Percentiles rank a stretch among this genome's conserved stretches.
Conservation (phyloP, 108 stramenopile genomes). For the Mediolabrus comicus region DNA sequence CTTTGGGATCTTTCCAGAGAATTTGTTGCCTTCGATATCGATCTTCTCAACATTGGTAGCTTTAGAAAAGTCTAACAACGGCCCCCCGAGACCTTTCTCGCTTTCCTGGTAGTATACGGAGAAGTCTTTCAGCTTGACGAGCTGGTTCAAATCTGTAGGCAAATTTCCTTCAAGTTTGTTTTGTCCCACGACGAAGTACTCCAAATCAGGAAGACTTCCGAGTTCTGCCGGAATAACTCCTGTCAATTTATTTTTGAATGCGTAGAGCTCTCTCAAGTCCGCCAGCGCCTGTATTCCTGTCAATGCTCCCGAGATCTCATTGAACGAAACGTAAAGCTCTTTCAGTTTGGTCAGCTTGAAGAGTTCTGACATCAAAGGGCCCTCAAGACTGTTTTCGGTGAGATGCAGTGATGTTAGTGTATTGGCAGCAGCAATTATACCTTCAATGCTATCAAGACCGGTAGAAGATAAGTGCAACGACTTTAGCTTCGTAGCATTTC, state of each 20-base stretch:
- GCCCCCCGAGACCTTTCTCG: constrained; percentile 20
- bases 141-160: constrained; percentile 43
- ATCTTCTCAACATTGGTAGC: constrained; percentile 39
- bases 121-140: constrained; percentile 35
- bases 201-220: constrained; percentile 32
- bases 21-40: constrained; percentile 44
- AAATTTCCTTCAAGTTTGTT: constrained; percentile 40
- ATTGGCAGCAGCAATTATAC: constrained; percentile 43
- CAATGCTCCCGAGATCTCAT: constrained; percentile 48
- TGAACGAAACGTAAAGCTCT: constrained; percentile 59
- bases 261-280: constrained; percentile 44
- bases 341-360: constrained; percentile 45
- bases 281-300: constrained; percentile 46
- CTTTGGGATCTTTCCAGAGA: constrained; percentile 44
- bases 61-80: constrained; percentile 30
- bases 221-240: constrained; percentile 64
- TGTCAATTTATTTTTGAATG: constrained; percentile 49
- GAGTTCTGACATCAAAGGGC: constrained; percentile 57
- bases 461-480: constrained; percentile 62
- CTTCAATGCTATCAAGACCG: constrained; percentile 48
- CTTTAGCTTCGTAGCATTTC: constrained; percentile 44
- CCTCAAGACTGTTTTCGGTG: constrained; percentile 60
- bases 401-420: constrained; percentile 5
- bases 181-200: constrained; percentile 33
- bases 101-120: constrained; percentile 34